Evolutionary conservation across 2,329 filamentous ascomycete genomes (phyloP), one percentile per base, ranked within the genome.

Genomic region (Colletotrichum destructivum): DNA sequence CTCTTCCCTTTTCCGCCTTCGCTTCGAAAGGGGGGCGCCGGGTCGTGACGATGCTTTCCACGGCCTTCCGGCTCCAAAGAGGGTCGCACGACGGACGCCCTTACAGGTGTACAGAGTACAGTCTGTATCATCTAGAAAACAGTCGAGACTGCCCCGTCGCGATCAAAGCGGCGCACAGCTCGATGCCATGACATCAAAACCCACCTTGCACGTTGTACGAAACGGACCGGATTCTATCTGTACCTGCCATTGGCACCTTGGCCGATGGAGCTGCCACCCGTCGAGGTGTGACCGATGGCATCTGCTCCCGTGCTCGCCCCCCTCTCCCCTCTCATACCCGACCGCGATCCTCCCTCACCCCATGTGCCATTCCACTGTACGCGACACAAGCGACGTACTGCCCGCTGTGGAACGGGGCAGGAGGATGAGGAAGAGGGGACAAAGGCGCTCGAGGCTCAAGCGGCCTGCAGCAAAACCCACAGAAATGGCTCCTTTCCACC

Each of bases 331-430:
- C 46, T 56, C 67, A 51, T 66, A 40, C 57, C 63, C 51, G 63
- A 44, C 68, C 68, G 35, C 68, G 63, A 54, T 54, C 51, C 59
- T 59, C 44, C 49, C 51, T 40, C 31, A 35, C 31, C 31, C 31
- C 31, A 35, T 35, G 8, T 35, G 31, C 8, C 69, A 71, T 71
- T 71, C 69, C 69, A 69, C 59, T 69, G 57, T 67, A 64, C 69
- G 69, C 65, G 69, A 69, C 60, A 54, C 65, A 62, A 62, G 62
- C 65, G 60, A 52, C 26, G 47, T 64, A 35, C 59, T 69, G 59
- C 21, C 44, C 65, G 65, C 59, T 59, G 59, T 69, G 69, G 65
- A 71, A 71, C 69, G 69, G 42, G 54, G 31, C 52, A 35, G 65
- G 57, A 26, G 21, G 31, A 16, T n/a, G 26, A 31, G 59, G 56